Evolutionary conservation across 495 filamentous ascomycete genomes (phyloP).

Genomic region (Penicillium salamii): DNA sequence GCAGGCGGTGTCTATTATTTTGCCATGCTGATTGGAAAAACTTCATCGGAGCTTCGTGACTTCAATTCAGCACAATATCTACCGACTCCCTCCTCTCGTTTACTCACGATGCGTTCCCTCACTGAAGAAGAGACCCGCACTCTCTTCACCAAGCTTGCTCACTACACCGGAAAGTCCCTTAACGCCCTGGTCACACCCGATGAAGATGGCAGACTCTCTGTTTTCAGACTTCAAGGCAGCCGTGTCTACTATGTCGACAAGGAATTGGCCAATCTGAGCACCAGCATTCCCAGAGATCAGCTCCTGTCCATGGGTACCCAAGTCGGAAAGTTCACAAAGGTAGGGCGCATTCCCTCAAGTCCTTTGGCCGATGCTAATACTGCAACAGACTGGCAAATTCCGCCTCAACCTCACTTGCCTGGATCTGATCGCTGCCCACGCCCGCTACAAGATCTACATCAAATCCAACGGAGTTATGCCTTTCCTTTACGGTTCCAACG

Average conservation of each 20-base stretch:
- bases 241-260: conserved; percentile 89
- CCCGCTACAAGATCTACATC: conserved; percentile 92
- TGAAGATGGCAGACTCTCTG: conserved; percentile 67
- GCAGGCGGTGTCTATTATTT: not conserved
- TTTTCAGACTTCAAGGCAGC: conserved; percentile 76
- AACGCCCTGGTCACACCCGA: conserved; percentile 37
- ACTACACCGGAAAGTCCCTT: conserved; percentile 61
- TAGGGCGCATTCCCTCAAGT: not conserved
- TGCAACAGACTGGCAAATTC: conserved; percentile 86
- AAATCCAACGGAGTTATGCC: conserved; percentile 85
- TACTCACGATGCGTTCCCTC: conserved; percentile 5
- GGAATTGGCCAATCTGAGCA: conserved; percentile 86
- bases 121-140: conserved; percentile 7
- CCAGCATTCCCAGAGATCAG: conserved; percentile 70
- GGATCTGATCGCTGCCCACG: conserved; percentile 81
- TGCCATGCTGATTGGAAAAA: not conserved
- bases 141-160: conserved; percentile 64
- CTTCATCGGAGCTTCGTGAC: not conserved
- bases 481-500: conserved; percentile 84
- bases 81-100: not conserved
- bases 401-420: conserved; percentile 49
- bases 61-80: not conserved
- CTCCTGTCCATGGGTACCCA: conserved; percentile 85
- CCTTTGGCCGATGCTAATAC: conserved; percentile 9
- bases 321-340: conserved; percentile 50